Evolutionary conservation across 257 asterid genomes (phyloP), one percentile per base, ranked within the genome.

Genomic region (Nicotiana obtusifolia): DNA sequence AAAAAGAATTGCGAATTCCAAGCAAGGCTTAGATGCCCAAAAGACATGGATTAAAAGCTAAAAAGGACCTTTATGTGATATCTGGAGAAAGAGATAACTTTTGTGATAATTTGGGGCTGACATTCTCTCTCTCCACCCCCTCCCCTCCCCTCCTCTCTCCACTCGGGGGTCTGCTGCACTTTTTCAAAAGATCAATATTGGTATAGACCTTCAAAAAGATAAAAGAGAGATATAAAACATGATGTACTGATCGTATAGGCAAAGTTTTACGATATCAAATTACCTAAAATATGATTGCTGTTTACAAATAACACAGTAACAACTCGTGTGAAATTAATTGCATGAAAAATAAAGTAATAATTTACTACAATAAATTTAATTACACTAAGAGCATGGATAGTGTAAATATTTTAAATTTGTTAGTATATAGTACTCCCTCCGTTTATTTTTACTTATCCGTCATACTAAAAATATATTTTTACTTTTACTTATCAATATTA

Each of bases 1-100:
- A 47, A 73, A 41, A 73, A 47, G 56, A 73, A 47, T 73, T 73
- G 33, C 24, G 62, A 73, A 73, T 73, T 73, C 79, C 79, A 73
- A 73, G 71, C 69, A 60, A 64, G 60, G 41, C 20, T 60, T 81
- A 86, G 80, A 77, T 33, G 73, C 61, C 41, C 88, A 88, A 88
- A 83, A 89, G 87, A 89, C 80, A 65, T 80, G 80, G 83, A 60
- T 33, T 59, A 81, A 88, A 86, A 83, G 91, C 88, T 88, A 86
- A 91, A 92, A 91, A 90, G 92, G 92, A 81, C 89, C 95, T 90
- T 93, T 91, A 85, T 85, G 90, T 86, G 87, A 87, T 84, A 88
- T 87, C 92, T 76, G 83, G 69, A 83, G 81, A 92, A 89, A 82
- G 90, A 85, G 81, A 44, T 78, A 83, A 76, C 93, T 89, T 89